Base-by-base conservation (phyloP, 129 eudicot genomes). In the Calendula officinalis region DNA sequence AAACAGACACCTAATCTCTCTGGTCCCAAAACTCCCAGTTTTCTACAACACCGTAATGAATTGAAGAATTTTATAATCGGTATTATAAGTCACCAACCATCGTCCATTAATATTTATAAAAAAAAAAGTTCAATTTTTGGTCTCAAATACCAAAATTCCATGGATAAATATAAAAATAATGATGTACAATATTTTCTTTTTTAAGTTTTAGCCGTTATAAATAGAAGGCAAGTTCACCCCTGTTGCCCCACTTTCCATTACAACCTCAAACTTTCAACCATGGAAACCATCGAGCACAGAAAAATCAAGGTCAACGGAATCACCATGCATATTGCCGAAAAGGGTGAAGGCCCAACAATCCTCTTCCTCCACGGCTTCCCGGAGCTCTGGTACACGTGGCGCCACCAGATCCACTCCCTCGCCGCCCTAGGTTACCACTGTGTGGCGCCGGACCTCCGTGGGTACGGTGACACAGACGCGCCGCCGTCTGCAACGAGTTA, bases 281-380 rank as follows among this genome's bases (percentile, higher is more conserved):
- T 88, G 97, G 95, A 90, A 32, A 77, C 75, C 30, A 82, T 90
- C 7, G 56, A 74, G 62, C 97, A 90, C 78, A 72, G 71, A 67
- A 70, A 51, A 27, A 70, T 90, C 7, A 67, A 44, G 17, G 83
- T 82, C 0, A 90, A 90, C 52, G 97, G 92, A 47, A 86, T 90
- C 73, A 84, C 73, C 75, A 86, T 90, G 87, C 97, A 90, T 62
- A 74, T 90, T 1, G 95, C 97, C 1, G 95, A 90, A 70, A 86
- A 86, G 16, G 97, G 95, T 5, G 50, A 70, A 58, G 92, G 89
- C 53, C 82, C 84, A 2, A 72, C 76, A 0, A 68, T 90, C 35
- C 87, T 90, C 38, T 83, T 90, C 70, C 89, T 90, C 44, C 97
- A 90, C 58, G 97, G 97, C 57, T 90, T 90, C 67, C 97, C 97